Percentiles rank a stretch among this genome's conserved stretches.
Evolutionary conservation across 176 grass and related monocot genomes (phyloP).

Genomic region (Miscanthus lutarioriparius): DNA sequence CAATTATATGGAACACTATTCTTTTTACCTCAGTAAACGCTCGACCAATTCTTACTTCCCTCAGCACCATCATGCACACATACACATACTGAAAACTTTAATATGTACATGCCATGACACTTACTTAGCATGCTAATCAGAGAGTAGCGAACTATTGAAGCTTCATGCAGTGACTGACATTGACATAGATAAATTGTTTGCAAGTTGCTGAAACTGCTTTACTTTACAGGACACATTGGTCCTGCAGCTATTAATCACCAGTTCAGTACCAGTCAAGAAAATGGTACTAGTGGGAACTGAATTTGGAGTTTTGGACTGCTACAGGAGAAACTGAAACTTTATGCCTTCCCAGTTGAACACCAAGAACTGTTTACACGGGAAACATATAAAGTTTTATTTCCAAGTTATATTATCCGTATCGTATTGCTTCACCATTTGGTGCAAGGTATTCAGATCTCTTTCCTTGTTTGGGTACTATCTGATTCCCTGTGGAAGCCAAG

Average conservation of each 20-base stretch:
- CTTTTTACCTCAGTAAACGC: not conserved
- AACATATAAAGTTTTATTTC: constrained; percentile 37
- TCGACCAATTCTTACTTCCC: constrained; percentile 5
- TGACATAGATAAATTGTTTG: constrained; percentile 15
- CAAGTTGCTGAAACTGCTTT: constrained; percentile 30
- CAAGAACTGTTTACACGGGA: constrained; percentile 32
- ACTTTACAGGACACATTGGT: constrained; percentile 26
- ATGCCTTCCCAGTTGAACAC: constrained; percentile 26
- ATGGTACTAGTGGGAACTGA: constrained; percentile 38
- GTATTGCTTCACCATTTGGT: constrained; percentile 51
- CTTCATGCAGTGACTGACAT: constrained; percentile 2
- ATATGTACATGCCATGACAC: not conserved
- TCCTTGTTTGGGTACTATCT: constrained; percentile 37
- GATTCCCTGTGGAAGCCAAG: constrained; percentile 47
- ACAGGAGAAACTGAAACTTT: constrained; percentile 33
- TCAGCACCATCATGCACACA: not conserved
- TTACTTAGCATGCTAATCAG: not conserved
- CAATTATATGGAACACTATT: not conserved
- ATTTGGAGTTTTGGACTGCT: constrained; percentile 34
- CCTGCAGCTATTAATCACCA: constrained; percentile 32
- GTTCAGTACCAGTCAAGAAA: constrained; percentile 2
- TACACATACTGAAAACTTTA: not conserved
- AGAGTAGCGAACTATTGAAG: not conserved
- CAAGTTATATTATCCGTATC: constrained; percentile 26
- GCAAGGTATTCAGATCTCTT: constrained; percentile 54